Percentiles rank a stretch among this genome's conserved stretches.
These are phyloP conservation scores for Galium porrigens DNA, from an alignment of 305 asterid species.

Conservation along the genomic window DNA sequence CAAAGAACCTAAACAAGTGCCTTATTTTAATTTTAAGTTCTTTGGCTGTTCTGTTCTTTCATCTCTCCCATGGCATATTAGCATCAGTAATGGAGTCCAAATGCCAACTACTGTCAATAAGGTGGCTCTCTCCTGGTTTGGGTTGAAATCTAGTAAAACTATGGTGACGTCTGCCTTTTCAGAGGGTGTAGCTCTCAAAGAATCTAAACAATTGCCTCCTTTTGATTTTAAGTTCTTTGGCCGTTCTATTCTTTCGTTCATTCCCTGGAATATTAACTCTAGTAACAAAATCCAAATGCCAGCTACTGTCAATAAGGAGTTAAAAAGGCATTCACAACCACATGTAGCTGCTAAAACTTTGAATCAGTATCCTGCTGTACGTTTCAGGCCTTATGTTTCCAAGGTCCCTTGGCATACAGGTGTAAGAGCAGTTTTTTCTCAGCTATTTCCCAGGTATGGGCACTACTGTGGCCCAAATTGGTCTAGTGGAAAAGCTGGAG, in stretches of 20 bases:
- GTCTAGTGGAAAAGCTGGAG: slow-evolving; percentile 83
- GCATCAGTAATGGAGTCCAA: slow-evolving; percentile 34
- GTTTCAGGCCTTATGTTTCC: slow-evolving; percentile 84
- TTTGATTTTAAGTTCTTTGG: slow-evolving; percentile 37
- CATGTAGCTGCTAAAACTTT: slow-evolving; percentile 21
- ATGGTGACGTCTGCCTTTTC: slow-evolving; percentile 27
- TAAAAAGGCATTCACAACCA: slow-evolving; percentile 37
- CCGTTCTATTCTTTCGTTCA: slow-evolving; percentile 34
- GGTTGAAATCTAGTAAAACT: slow-evolving; percentile 34
- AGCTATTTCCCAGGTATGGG: slow-evolving; percentile 79
- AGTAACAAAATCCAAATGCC: slow-evolving; percentile 48
- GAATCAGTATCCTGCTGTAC: slow-evolving; percentile 32
- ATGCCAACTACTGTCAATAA: slow-evolving; percentile 62
- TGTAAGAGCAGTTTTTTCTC: slow-evolving; percentile 69
- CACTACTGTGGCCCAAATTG: slow-evolving; percentile 95
- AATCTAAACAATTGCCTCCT: slow-evolving; percentile 26
- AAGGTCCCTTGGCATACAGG: slow-evolving; percentile 98
- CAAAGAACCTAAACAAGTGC: slow-evolving; percentile 30
- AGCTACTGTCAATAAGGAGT: slow-evolving; percentile 52
- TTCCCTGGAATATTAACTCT: slow-evolving; percentile 53
- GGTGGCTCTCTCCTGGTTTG: slow-evolving; percentile 31
- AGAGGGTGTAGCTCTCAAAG: slow-evolving; percentile 23
- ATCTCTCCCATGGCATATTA: slow-evolving; percentile 50
- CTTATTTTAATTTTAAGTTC: slow-evolving; percentile 27
- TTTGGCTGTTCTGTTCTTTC: slow-evolving; percentile 45